These are phyloP conservation scores for Exsudoporus floridanus DNA, from an alignment of 1,284 basidiomycete species.

Conservation along the genomic window DNA sequence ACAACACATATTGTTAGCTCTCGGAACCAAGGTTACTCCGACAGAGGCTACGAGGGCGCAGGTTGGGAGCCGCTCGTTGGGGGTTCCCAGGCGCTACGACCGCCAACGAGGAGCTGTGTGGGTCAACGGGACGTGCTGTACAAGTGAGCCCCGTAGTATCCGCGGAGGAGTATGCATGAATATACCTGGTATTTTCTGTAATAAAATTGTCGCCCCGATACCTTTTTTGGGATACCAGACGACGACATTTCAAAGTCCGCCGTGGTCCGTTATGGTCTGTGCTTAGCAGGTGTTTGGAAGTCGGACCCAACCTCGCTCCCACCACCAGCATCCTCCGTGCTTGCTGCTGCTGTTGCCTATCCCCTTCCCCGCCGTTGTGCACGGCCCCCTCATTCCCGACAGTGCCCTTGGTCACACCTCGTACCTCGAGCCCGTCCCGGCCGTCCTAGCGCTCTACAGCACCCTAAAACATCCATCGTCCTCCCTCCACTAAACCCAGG, in stretches of 20 bases:
- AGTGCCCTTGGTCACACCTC: constrained; percentile 7
- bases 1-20: background rate
- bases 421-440: constrained; percentile 21
- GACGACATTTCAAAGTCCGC: constrained; percentile 31
- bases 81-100: background rate
- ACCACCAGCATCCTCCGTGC: constrained; percentile 40
- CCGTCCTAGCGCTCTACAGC: constrained; percentile 16
- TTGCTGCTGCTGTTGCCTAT: constrained; percentile 23
- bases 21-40: background rate
- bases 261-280: constrained; percentile 38
- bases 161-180: constrained; percentile 10
- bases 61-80: background rate
- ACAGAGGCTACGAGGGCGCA: background rate
- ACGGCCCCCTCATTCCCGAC: constrained; percentile 20
- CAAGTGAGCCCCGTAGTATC: background rate
- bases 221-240: constrained; percentile 22
- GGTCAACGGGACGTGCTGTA: background rate
- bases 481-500: constrained; percentile 28
- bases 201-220: constrained; percentile 21
- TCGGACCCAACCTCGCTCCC: constrained; percentile 43
- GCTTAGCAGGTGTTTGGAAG: constrained; percentile 41
- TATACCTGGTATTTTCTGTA: constrained; percentile 20
- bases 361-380: constrained; percentile 21
- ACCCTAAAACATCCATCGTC: constrained; percentile 30
- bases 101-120: background rate